Conservation (phyloP, 2,329 filamentous ascomycete species). For the Fusarium sp. region DNA sequence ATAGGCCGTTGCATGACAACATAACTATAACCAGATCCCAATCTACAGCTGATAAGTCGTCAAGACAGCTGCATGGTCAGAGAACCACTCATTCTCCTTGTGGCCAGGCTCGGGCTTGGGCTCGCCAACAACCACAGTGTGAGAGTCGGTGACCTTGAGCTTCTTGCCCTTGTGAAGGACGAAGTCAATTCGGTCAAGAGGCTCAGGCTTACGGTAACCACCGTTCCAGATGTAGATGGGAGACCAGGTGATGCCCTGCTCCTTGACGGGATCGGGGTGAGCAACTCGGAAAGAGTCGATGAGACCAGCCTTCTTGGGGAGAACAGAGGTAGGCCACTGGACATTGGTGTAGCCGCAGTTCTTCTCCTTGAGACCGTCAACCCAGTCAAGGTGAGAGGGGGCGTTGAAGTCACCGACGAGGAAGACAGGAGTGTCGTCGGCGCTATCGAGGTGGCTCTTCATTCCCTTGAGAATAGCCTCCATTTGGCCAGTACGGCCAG, state of each 20-base stretch:
- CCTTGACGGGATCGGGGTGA: slow-evolving; percentile 53
- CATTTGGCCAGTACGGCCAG: slow-evolving; percentile 57
- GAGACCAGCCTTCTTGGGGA: slow-evolving; percentile 53
- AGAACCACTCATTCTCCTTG: slow-evolving; percentile 58
- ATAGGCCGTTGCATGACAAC: background rate
- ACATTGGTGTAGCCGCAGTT: slow-evolving; percentile 55
- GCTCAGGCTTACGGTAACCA: slow-evolving; percentile 54
- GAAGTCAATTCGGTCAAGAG: slow-evolving; percentile 59
- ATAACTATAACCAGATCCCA: background rate
- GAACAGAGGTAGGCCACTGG: slow-evolving; percentile 57
- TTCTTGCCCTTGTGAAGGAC: slow-evolving; percentile 56
- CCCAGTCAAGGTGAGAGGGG: slow-evolving; percentile 60
- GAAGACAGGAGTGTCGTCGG: slow-evolving; percentile 54
- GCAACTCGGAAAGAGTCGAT: slow-evolving; percentile 57
- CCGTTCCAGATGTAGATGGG: slow-evolving; percentile 55
- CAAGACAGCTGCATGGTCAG: slow-evolving; percentile 56
- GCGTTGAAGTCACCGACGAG: slow-evolving; percentile 60
- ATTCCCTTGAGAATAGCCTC: slow-evolving; percentile 53
- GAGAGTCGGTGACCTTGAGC: slow-evolving; percentile 51
- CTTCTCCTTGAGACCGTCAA: slow-evolving; percentile 49
- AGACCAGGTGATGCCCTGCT: slow-evolving; percentile 58
- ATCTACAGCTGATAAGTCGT: slow-evolving; percentile 48
- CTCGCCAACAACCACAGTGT: slow-evolving; percentile 51
- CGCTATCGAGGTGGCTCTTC: slow-evolving; percentile 48
- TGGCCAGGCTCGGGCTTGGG: slow-evolving; percentile 54